Percentiles rank a stretch among this genome's conserved stretches.
Evolutionary conservation across 1,139 yeast species (phyloP).

Genomic region (Suhomyces wounanorum): DNA sequence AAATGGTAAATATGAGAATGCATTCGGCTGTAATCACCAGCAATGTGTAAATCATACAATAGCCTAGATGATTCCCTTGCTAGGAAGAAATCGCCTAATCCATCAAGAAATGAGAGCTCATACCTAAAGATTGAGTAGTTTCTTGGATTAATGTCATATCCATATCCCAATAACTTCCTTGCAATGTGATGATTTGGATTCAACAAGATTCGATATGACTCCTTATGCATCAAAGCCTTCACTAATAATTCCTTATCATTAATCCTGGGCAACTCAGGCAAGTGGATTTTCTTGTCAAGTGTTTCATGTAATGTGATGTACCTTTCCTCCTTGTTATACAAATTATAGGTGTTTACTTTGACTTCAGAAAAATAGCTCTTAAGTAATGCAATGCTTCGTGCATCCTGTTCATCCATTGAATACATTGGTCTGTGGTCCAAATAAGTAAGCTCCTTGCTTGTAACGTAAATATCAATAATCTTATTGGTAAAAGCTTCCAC

Average conservation of each 20-base stretch:
- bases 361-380: constrained; percentile 28
- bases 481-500: constrained; percentile 34
- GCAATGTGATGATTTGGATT: constrained; percentile 35
- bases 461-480: constrained; percentile 35
- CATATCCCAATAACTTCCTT: constrained; percentile 19
- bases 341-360: constrained; percentile 21
- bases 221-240: constrained; percentile 45
- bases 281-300: constrained; percentile 24
- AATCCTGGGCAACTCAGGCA: constrained; percentile 42
- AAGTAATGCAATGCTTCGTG: constrained; percentile 17
- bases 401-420: constrained; percentile 17
- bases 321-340: constrained; percentile 23
- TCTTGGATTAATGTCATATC: constrained; percentile 21
- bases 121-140: constrained; percentile 31
- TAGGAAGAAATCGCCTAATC: constrained; percentile 46
- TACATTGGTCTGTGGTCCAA: constrained; percentile 7
- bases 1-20: constrained; percentile 33
- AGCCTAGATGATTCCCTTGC: constrained; percentile 43
- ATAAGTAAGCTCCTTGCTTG: constrained; percentile 20
- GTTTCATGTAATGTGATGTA: constrained; percentile 31
- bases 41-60: constrained; percentile 31
- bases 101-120: constrained; percentile 47
- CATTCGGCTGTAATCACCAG: constrained; percentile 16
- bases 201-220: constrained; percentile 37
- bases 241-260: constrained; percentile 34